Conservation (phyloP, 1,139 yeast species). For the Hemisphaericaspora xylofermentans region DNA sequence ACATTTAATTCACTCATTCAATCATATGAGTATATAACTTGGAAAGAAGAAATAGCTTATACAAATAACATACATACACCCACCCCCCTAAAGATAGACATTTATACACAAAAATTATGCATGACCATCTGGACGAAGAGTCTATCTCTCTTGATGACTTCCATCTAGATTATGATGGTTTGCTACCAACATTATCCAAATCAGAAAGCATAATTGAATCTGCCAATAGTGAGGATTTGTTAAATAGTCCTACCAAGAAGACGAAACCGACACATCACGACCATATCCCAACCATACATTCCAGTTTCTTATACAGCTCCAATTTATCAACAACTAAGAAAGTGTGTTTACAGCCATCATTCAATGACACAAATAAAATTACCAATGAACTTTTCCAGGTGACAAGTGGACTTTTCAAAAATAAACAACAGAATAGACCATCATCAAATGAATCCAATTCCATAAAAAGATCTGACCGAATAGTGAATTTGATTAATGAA, state of each 20-base stretch:
- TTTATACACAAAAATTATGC: neutral
- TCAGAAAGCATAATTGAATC: neutral
- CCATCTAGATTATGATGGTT: slow-evolving; percentile 25
- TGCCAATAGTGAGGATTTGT: neutral
- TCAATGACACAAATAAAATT: slow-evolving; percentile 15
- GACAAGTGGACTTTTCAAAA: slow-evolving; percentile 26
- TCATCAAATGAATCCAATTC: slow-evolving; percentile 5
- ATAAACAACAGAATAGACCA: slow-evolving; percentile 4
- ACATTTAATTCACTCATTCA: too few relatives aligned
- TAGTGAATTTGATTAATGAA: slow-evolving; percentile 36
- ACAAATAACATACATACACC: neutral
- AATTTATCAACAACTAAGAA: neutral
- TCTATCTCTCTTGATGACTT: slow-evolving; percentile 20
- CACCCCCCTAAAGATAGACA: neutral
- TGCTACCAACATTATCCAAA: slow-evolving; percentile 17
- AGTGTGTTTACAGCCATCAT: slow-evolving; percentile 15
- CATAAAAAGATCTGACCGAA: slow-evolving; percentile 33
- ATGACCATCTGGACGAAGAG: slow-evolving; percentile 6
- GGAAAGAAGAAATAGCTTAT: neutral
- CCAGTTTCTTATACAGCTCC: neutral
- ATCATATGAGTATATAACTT: too few relatives aligned
- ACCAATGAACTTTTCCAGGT: slow-evolving; percentile 42
- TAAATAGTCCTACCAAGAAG: slow-evolving; percentile 3
- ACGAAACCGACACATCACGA: slow-evolving; percentile 2
- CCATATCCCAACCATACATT: neutral